Base-by-base conservation (phyloP, 306 rosid species). In the Citrullus mucosospermus region DNA sequence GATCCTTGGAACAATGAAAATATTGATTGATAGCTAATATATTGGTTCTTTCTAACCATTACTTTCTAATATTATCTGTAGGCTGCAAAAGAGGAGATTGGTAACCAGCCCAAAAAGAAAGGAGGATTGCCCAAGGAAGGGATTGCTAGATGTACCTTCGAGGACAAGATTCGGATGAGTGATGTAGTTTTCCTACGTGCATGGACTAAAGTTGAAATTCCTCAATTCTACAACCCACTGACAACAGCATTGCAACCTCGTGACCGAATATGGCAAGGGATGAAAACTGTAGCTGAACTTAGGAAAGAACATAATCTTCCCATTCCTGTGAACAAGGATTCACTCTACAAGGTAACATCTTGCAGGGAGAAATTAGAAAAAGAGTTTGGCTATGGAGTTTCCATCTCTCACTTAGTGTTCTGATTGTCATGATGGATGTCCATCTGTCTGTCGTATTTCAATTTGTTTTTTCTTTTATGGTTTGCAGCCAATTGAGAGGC, bases 91-190 rank as follows among this genome's bases (percentile, higher is more conserved):
- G 97, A 88, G 89, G 96, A 91, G 84, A 41, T 95, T 22, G 97
- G 93, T 75, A 92, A 92, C 86, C 83, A 87, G 82, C 89, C 97
- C 8, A 88, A 87, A 62, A 84, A 74, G 85, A 95, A 82, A 83
- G 99, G 93, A 68, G 97, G 97, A 73, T 82, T 84, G 61, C 75
- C 84, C 9, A 92, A 83, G 80, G 99, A 92, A 87, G 99, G 99
- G 85, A 89, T 95, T 79, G 99, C 88, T 55, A 86, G 99, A 83
- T 95, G 99, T 85, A 89, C 97, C 56, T 95, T 95, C 28, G 99
- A 95, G 87, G 99, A 95, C 86, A 95, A 91, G 86, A 91, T 95
- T 82, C 89, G 90, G 85, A 95, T 95, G 99, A 92, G 99, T 50
- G 99, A 95, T 88, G 86, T 88, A 75, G 97, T 95, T 75, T 94